Base-by-base conservation (phyloP, 1,139 yeast species). In the Suhomyces terraborum region DNA sequence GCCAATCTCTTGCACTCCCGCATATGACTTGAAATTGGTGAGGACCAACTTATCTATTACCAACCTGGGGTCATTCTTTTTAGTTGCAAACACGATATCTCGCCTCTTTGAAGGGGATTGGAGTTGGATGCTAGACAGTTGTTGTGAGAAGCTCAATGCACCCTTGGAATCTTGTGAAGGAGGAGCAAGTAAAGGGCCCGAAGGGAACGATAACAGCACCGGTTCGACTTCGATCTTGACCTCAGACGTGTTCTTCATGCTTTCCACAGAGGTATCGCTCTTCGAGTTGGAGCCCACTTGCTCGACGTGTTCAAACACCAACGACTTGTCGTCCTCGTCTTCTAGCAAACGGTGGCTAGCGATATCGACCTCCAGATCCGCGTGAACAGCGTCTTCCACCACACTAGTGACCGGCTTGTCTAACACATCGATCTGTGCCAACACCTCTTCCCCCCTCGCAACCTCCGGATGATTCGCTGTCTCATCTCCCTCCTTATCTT, bases 1-100 rank as follows among this genome's bases (percentile, higher is more conserved):
- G 0, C 99, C 99, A 45, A 94, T 87, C 8, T 79, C 79, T 64
- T 93, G 98, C n/a, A 75, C 68, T 0, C 98, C 98, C 0, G 98
- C 98, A 60, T 94, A 94, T 0, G 98, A 89, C 58, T 94, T 94
- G 76, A 93, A 94, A 58, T 94, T 86, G 4, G 84, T 83, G 35
- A 94, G 71, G 0, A 84, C 85, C 24, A 93, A 65, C 52, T 80
- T 79, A 32, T 82, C 70, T 33, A 93, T 91, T 6, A 88, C 95
- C 24, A 93, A 64, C 35, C 98, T 69, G 8, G 82, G 82, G 43
- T 61, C 72, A 33, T 58, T 56, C 10, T 50, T 43, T 16, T 45
- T 34, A 27, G 36, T 30, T 10, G 56, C 25, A 31, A 36, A 44
- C 16, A 51, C 43, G 33, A 46, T 40, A 31, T 61, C 66, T 22